phyloP scores from a whole-genome alignment of 2,329 filamentous ascomycete species.

The Penicillium sp. region DNA sequence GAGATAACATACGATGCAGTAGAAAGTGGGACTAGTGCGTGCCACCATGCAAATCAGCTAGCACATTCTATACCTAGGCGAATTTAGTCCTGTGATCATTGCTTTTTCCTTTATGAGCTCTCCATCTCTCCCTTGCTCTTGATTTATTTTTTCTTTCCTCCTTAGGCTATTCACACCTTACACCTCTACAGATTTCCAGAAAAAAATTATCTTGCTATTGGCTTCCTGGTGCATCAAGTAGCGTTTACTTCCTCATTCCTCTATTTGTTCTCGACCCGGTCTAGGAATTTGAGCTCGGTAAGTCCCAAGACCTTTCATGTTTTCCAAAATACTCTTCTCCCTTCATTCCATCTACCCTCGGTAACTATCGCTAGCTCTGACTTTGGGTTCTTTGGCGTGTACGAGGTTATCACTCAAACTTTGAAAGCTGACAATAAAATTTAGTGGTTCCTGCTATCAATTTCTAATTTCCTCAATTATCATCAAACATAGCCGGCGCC shows the following conservation, averaged over 20 bases:
- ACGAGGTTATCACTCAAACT: not conserved
- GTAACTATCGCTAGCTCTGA: not conserved
- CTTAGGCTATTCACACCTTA: not conserved
- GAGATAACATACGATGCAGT: not conserved
- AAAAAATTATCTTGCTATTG: conserved; percentile 4
- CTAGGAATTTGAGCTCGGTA: conserved; percentile 7
- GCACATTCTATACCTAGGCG: conserved; percentile 9
- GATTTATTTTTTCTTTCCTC: conserved; percentile 3
- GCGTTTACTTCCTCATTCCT: conserved; percentile 1
- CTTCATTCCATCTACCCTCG: conserved; percentile 17
- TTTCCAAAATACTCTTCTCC: conserved; percentile 1
- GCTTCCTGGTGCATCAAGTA: not conserved
- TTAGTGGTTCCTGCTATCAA: not conserved
- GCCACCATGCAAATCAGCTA: conserved; percentile 12
- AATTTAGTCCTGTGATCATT: conserved; percentile 17
- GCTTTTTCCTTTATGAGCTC: conserved; percentile 12
- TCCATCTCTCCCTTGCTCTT: conserved; percentile 3
- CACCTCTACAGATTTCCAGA: not conserved
- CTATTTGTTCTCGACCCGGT: conserved; percentile 1
- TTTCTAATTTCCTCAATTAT: conserved; percentile 6
- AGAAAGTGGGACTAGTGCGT: conserved; percentile 9
- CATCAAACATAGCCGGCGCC: conserved; percentile 8
- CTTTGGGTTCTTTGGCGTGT: not conserved
- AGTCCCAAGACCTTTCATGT: conserved; percentile 9
- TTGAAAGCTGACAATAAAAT: not conserved